Conservation (phyloP, 1,284 basidiomycete species). For the Ceratobasidium sp. region DNA sequence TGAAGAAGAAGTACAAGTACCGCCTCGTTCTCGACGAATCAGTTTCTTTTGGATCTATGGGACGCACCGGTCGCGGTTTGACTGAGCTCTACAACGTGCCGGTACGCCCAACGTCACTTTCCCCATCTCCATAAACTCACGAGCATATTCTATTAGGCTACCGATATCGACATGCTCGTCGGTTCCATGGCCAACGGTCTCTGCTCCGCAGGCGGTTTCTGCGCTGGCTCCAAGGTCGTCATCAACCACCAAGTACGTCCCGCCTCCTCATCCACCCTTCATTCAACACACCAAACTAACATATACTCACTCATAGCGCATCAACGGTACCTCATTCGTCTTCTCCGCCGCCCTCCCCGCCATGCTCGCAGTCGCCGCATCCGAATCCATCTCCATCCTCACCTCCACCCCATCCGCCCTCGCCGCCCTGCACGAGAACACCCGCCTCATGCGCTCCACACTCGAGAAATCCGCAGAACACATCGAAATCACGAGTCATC, state of each 20-base stretch:
- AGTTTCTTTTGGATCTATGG: slow-evolving; percentile 93
- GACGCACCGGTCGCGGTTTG: slow-evolving; percentile 92
- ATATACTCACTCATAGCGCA: slow-evolving; percentile 76
- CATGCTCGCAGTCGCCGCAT: slow-evolving; percentile 88
- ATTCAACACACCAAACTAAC: too few relatives aligned
- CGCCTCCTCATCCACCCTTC: background rate
- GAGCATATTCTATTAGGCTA: slow-evolving; percentile 62
- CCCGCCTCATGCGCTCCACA: slow-evolving; percentile 78
- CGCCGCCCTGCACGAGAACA: slow-evolving; percentile 83
- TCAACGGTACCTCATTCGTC: slow-evolving; percentile 96
- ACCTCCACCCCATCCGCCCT: slow-evolving; percentile 81
- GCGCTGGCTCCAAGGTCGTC: slow-evolving; percentile 87
- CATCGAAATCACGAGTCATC: slow-evolving; percentile 87
- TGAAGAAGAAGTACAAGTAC: slow-evolving; percentile 97
- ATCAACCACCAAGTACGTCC: slow-evolving; percentile 84
- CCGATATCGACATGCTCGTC: slow-evolving; percentile 83
- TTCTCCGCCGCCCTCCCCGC: slow-evolving; percentile 97
- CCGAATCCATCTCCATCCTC: slow-evolving; percentile 85
- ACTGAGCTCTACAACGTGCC: slow-evolving; percentile 95
- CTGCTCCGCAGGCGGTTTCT: slow-evolving; percentile 92
- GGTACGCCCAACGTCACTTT: slow-evolving; percentile 62
- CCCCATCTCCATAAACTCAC: background rate
- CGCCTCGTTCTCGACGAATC: slow-evolving; percentile 95
- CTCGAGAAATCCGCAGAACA: slow-evolving; percentile 83
- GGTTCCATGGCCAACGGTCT: slow-evolving; percentile 92